Percentiles rank a stretch among this genome's conserved stretches.
Conservation (phyloP, 352 stramenopile species). For the Pythium grandisporangium region DNA sequence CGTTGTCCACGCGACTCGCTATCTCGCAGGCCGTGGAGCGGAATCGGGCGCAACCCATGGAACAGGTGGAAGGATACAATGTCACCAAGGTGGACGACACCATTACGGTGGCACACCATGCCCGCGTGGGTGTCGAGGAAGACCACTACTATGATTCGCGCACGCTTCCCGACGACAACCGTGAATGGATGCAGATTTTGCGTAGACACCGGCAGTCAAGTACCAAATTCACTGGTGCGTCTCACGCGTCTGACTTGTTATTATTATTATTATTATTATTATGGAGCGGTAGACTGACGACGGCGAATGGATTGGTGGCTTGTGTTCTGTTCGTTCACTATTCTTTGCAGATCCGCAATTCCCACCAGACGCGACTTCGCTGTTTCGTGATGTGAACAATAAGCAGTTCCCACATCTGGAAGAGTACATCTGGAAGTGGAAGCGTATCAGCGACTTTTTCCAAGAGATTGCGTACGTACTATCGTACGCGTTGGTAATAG, state of each 20-base stretch:
- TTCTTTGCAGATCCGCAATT: conserved; percentile 66
- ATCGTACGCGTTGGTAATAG: too few relatives aligned
- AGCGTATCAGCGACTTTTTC: conserved; percentile 80
- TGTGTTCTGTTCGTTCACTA: too few relatives aligned
- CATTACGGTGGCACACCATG: conserved; percentile 63
- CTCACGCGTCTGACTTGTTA: too few relatives aligned
- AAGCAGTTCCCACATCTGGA: conserved; percentile 67
- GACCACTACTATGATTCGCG: conserved; percentile 64
- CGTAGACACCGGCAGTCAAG: conserved; percentile 58
- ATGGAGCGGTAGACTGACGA: too few relatives aligned
- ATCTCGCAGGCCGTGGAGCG: conserved; percentile 64
- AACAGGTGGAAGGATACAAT: conserved; percentile 63
- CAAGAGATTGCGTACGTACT: conserved; percentile 62
- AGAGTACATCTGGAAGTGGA: conserved; percentile 79
- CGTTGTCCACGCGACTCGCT: conserved; percentile 49
- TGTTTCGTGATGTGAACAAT: conserved; percentile 54
- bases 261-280: too few relatives aligned
- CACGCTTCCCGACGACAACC: conserved; percentile 50
- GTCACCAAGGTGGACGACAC: conserved; percentile 61
- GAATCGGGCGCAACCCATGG: conserved; percentile 40
- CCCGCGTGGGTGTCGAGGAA: conserved; percentile 36
- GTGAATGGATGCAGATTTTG: conserved; percentile 72
- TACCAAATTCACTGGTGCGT: conserved; percentile 63
- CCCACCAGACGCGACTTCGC: conserved; percentile 47
- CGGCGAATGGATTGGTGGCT: too few relatives aligned